Evolutionary conservation across 176 grass and related monocot genomes (phyloP).

Genomic region (Carex parvula): DNA sequence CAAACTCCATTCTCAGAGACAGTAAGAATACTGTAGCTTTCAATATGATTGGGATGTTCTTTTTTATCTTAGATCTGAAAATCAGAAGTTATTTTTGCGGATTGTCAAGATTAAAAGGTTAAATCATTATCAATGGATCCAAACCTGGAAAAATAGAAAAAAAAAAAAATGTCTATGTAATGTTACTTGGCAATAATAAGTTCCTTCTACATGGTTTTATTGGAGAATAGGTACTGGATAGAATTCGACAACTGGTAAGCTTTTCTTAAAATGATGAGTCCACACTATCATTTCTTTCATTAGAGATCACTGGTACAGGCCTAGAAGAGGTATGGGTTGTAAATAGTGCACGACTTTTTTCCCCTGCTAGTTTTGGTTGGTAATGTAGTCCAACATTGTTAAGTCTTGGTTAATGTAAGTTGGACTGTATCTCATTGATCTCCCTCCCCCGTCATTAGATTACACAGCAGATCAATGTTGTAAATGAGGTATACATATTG

Average conservation of each 20-base stretch:
- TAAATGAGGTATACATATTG: constrained; percentile 85
- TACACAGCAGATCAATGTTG: constrained; percentile 62
- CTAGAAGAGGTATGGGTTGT: constrained; percentile 54
- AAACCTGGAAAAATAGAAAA: neutral
- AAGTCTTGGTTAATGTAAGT: neutral
- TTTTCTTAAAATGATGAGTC: constrained; percentile 80
- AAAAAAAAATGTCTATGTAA: neutral
- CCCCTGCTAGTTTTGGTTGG: neutral
- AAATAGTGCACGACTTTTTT: constrained; percentile 1
- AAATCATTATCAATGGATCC: neutral
- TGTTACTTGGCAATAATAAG: neutral
- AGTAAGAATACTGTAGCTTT: constrained; percentile 36
- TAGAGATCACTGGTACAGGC: constrained; percentile 60
- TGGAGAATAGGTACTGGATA: constrained; percentile 56
- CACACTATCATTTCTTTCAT: constrained; percentile 77
- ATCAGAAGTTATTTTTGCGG: neutral
- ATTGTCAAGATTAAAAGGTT: neutral
- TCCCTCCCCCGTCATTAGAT: constrained; percentile 36
- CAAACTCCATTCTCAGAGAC: constrained; percentile 57
- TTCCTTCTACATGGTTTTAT: neutral
- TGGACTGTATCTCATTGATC: neutral
- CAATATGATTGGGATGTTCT: neutral
- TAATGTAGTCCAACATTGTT: no score
- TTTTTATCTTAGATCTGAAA: neutral
- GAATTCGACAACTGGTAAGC: constrained; percentile 81